phyloP scores from a whole-genome alignment of 2,329 filamentous ascomycete genomes.

The Aspergillus awamori region DNA sequence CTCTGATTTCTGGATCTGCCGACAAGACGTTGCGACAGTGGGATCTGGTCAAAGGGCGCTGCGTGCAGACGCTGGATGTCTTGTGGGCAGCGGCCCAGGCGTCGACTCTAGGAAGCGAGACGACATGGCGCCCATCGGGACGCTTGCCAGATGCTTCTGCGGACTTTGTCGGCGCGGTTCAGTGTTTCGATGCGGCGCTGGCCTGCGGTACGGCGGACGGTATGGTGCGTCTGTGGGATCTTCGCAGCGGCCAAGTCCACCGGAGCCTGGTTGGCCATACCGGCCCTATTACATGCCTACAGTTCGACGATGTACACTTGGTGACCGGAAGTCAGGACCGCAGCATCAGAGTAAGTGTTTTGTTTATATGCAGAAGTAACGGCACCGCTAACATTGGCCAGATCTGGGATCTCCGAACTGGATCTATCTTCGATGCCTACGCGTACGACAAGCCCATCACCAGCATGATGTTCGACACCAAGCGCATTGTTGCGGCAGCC shows the following conservation, averaged over 20 bases:
- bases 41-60: conserved; percentile 96
- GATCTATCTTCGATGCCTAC: conserved; percentile 92
- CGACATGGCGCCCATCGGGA: conserved; percentile 70
- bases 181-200: conserved; percentile 93
- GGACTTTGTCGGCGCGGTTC: conserved; percentile 91
- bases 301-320: conserved; percentile 94
- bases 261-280: conserved; percentile 94
- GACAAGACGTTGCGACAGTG: conserved; percentile 98
- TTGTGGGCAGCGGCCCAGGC: conserved; percentile 97
- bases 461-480: conserved; percentile 94
- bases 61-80: conserved; percentile 94
- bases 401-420: conserved; percentile 98
- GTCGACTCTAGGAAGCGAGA: conserved; percentile 64
- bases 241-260: conserved; percentile 95
- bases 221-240: conserved; percentile 95
- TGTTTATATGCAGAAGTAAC: background rate
- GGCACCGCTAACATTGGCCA: conserved; percentile 45
- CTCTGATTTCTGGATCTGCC: conserved; percentile 89
- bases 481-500: conserved; percentile 85
- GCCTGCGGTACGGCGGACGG: conserved; percentile 97
- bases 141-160: conserved; percentile 69
- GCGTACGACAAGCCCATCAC: conserved; percentile 91
- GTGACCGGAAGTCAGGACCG: conserved; percentile 91
- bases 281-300: conserved; percentile 87
- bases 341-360: conserved; percentile 78